Evolutionary conservation across 1,284 basidiomycete genomes (phyloP).

Genomic region (Boletus mariae): DNA sequence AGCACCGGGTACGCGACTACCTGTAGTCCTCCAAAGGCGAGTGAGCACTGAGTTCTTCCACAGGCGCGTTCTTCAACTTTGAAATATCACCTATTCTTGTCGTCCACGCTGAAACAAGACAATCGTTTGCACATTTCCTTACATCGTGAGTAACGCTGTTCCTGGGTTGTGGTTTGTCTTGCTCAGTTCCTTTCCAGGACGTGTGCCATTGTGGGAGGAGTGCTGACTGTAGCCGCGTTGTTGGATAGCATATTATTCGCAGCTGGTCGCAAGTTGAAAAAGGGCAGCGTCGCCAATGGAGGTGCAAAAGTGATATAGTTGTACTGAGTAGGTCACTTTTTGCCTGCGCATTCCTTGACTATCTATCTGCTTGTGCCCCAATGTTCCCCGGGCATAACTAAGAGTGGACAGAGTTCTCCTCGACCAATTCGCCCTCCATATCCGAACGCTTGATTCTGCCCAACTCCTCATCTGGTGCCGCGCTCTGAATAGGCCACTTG

Average conservation of each 20-base stretch:
- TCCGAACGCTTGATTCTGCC: conserved; percentile 15
- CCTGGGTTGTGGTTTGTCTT: background rate
- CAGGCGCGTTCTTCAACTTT: conserved; percentile 90
- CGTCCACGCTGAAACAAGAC: conserved; percentile 85
- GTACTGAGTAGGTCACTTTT: background rate
- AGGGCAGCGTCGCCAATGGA: conserved; percentile 39
- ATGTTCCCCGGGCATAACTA: background rate
- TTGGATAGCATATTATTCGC: conserved; percentile 87
- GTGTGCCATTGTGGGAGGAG: conserved; percentile 96
- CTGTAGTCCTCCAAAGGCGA: background rate
- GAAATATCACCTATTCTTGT: conserved; percentile 98
- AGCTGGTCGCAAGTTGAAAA: conserved; percentile 65
- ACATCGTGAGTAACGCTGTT: conserved; percentile 69
- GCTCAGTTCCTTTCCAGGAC: conserved; percentile 52
- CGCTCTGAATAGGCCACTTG: background rate
- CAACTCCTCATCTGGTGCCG: background rate
- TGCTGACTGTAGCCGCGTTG: conserved; percentile 90
- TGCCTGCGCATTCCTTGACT: conserved; percentile 8
- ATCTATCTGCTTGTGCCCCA: conserved; percentile 11
- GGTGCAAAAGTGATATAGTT: conserved; percentile 50
- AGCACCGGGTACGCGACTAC: conserved; percentile 56
- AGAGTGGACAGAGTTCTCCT: conserved; percentile 10
- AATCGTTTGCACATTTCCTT: conserved; percentile 95
- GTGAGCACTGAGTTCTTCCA: background rate
- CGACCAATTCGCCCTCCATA: conserved; percentile 5